Evolutionary conservation across 2,329 filamentous ascomycete species (phyloP).

Genomic region (Hypoxylon sp.): DNA sequence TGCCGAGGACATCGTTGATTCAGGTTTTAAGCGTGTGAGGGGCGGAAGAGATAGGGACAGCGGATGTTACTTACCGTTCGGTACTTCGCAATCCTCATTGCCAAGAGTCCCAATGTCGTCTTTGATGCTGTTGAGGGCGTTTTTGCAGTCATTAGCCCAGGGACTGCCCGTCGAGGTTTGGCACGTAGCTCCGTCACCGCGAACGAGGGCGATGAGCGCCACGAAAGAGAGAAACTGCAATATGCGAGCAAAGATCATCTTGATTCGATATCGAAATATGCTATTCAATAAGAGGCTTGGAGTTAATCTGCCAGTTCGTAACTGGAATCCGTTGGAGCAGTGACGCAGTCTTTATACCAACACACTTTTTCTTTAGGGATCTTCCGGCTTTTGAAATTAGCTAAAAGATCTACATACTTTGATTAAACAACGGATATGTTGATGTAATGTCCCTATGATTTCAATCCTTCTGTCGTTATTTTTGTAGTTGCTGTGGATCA

Average conservation of each 20-base stretch:
- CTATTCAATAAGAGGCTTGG: not conserved
- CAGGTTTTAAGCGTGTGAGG: not conserved
- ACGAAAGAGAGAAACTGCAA: not conserved
- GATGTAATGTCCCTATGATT: no score
- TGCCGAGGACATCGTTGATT: not conserved
- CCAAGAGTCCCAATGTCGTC: not conserved
- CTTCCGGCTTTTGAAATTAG: no score
- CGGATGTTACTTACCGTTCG: not conserved
- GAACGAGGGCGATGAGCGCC: not conserved
- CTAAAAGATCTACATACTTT: no score
- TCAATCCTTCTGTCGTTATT: no score
- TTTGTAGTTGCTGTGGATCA: no score
- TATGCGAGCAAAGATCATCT: not conserved
- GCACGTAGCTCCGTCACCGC: not conserved
- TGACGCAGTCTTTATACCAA: no score
- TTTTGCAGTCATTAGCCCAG: not conserved
- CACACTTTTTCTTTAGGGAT: no score
- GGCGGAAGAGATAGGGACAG: not conserved
- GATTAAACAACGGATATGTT: no score
- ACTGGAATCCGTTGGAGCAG: no score
- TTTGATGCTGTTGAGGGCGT: not conserved
- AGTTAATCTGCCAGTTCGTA: not conserved
- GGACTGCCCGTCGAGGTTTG: not conserved
- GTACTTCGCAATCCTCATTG: not conserved
- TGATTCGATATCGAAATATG: not conserved